Evolutionary conservation across 2,329 filamentous ascomycete genomes (phyloP), one percentile per base, ranked within the genome.

Genomic region (Apiospora arundinis): DNA sequence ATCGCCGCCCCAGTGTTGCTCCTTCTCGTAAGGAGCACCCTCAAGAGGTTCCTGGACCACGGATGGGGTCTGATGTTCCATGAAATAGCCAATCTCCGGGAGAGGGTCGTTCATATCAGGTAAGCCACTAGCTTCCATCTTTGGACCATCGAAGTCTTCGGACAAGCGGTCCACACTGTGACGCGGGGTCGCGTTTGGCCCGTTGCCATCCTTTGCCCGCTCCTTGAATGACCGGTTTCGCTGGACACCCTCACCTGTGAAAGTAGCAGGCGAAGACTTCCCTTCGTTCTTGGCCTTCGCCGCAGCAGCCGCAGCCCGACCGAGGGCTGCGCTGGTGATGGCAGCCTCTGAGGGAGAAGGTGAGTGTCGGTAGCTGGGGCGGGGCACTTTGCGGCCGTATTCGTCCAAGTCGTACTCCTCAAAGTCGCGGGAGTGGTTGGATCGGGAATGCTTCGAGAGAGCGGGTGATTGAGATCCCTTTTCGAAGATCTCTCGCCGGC

Each of bases 31-130:
- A 11, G 81, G 77, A 1, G 76, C 75, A 42, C 88, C 90, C 68
- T 90, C 91, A 68, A 92, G 88, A 0, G 91, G 92, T 23, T 93
- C 94, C 74, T 95, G 89, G 52, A 97, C 90, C 68, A 95, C 87
- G 0, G 95, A 97, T 2, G 94, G 94, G 23, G 95, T 97, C 65
- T 75, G 72, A 28, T 83, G 82, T 48, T 90, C 88, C 71, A 86
- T 83, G 68, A 82, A 84, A 74, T 93, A 92, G 4, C 92, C 94
- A 77, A 93, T 91, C 78, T 95, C 94, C 0, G 92, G 93, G 85
- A 95, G 89, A 6, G 92, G 92, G 75, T 95, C 86, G 71, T 91
- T 83, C 46, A 89, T 82, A 74, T 92, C 87, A 4, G 94, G 94
- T 72, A 95, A 80, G 66, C 91, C 92, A 78, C 87, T 94, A 60